These are phyloP conservation scores for Knufia petricola DNA, from an alignment of 2,329 filamentous ascomycete genomes.

Conservation along the genomic window DNA sequence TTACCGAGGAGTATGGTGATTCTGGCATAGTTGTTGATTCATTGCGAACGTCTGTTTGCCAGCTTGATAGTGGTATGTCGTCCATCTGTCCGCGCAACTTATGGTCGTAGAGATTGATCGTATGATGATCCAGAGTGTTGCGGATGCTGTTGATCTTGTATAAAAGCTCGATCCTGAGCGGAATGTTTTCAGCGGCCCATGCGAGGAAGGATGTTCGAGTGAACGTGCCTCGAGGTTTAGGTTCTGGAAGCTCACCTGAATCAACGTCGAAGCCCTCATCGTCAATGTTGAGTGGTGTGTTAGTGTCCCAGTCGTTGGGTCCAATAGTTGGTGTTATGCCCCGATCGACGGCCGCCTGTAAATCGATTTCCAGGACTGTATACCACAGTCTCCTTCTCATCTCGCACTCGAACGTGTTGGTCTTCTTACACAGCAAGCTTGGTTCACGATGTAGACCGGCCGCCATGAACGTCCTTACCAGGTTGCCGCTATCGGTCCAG, in stretches of 20 bases:
- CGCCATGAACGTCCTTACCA: constrained; percentile 41
- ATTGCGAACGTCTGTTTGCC: constrained; percentile 10
- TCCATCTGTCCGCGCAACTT: constrained; percentile 22
- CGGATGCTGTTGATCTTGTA: constrained; percentile 25
- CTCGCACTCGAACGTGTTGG: constrained; percentile 39
- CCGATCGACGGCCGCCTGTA: constrained; percentile 46
- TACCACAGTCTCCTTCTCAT: constrained; percentile 49
- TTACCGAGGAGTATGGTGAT: neutral
- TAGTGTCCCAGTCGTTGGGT: constrained; percentile 39
- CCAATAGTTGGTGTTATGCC: constrained; percentile 43
- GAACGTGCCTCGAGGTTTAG: constrained; percentile 20
- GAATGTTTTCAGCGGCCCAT: constrained; percentile 21
- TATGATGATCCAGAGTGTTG: constrained; percentile 21
- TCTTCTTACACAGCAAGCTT: constrained; percentile 27
- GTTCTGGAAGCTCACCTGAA: constrained; percentile 15
- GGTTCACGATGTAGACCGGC: constrained; percentile 44
- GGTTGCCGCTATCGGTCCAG: constrained; percentile 39
- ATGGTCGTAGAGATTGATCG: constrained; percentile 24
- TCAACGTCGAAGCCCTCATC: constrained; percentile 23
- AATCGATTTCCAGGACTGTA: constrained; percentile 47
- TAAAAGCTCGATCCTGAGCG: constrained; percentile 24
- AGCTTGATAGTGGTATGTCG: constrained; percentile 19
- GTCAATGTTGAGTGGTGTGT: constrained; percentile 31
- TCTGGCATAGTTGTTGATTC: neutral
- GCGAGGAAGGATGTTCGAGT: constrained; percentile 25